A percentile compares a stretch with the other conserved stretches of the same genome.
phyloP scores from a whole-genome alignment of 805 yeast species.

The Cyberlindnera saturnus region DNA sequence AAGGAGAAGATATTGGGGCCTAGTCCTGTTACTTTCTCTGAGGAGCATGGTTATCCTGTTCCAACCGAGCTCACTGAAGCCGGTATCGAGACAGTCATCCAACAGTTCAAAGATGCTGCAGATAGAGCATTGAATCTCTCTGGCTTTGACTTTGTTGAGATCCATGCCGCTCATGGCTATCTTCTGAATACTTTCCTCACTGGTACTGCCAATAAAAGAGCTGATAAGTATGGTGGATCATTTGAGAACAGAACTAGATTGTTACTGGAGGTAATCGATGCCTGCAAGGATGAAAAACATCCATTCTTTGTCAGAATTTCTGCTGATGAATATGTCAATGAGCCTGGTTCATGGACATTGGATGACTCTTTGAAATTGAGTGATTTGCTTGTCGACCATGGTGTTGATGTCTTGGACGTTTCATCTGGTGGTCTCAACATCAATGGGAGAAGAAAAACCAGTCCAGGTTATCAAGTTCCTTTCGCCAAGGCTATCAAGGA shows the following conservation, averaged over 20 bases:
- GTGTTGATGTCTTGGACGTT: constrained; percentile 47
- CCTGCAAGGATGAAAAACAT: constrained; percentile 27
- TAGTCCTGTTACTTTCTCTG: constrained; percentile 29
- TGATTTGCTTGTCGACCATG: constrained; percentile 32
- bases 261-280: constrained; percentile 40
- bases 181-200: constrained; percentile 43
- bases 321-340: constrained; percentile 7
- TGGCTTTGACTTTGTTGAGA: constrained; percentile 9
- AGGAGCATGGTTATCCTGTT: constrained; percentile 27
- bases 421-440: constrained; percentile 36
- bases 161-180: constrained; percentile 49
- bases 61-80: constrained; percentile 31
- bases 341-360: constrained; percentile 13
- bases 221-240: constrained; percentile 58
- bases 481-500: constrained; percentile 21
- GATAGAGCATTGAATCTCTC: constrained; percentile 38
- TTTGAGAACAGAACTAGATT: constrained; percentile 51
- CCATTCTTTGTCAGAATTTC: constrained; percentile 33
- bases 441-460: constrained; percentile 15
- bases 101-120: constrained; percentile 40
- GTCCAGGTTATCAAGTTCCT: background rate
- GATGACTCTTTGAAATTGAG: constrained; percentile 28
- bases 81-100: constrained; percentile 35
- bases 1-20: constrained; percentile 41
- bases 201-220: constrained; percentile 38